phyloP scores from a whole-genome alignment of 805 yeast genomes.

The Hagleromyces aurorensis region DNA sequence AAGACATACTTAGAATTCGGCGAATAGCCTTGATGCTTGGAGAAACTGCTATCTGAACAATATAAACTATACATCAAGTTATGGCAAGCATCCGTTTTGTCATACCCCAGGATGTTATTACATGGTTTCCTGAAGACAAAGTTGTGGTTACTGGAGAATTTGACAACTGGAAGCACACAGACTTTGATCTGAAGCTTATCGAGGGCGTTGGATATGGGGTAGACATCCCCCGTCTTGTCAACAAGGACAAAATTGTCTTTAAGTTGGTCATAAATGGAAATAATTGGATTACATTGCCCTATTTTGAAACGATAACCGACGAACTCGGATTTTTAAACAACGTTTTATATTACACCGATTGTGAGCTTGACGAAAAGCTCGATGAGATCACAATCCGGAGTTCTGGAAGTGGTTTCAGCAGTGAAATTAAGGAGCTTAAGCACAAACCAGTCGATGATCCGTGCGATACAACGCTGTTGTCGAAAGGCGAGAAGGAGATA shows the following conservation, averaged over 20 bases:
- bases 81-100: slow-evolving; percentile 10
- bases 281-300: slow-evolving; percentile 22
- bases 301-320: slow-evolving; percentile 20
- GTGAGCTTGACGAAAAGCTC: slow-evolving; percentile 10
- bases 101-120: slow-evolving; percentile 11
- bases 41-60: too few species aligned
- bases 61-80: slow-evolving; percentile 1
- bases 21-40: too few species aligned
- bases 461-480: slow-evolving; percentile 1
- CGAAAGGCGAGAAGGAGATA: slow-evolving; percentile 1
- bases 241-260: slow-evolving; percentile 11
- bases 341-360: slow-evolving; percentile 13
- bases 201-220: slow-evolving; percentile 14
- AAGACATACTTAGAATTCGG: too few species aligned
- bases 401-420: slow-evolving; percentile 6
- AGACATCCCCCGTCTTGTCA: slow-evolving; percentile 10
- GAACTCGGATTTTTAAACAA: slow-evolving; percentile 21
- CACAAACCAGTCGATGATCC: too few species aligned
- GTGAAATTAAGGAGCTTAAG: slow-evolving; percentile 4
- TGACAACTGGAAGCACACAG: slow-evolving; percentile 22
- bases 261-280: slow-evolving; percentile 22
- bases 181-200: slow-evolving; percentile 12
- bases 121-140: slow-evolving; percentile 11
- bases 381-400: slow-evolving; percentile 17
- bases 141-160: slow-evolving; percentile 26